Evolutionary conservation across 495 filamentous ascomycete genomes (phyloP), one percentile per base, ranked within the genome.

Genomic region (Hypoxylon lenormandii): DNA sequence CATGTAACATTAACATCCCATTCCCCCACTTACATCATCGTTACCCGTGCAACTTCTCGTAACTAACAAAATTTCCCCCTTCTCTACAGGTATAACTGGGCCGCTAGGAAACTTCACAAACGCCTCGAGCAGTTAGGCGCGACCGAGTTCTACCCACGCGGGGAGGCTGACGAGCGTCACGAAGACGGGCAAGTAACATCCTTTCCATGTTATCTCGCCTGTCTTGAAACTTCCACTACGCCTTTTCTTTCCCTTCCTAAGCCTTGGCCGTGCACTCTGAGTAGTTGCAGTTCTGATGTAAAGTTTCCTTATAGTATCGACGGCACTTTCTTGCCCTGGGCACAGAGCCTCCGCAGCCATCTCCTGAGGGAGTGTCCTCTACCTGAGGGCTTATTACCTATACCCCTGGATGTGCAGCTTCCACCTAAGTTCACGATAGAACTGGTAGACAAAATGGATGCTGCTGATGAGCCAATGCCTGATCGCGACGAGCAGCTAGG

Each of bases 91-190:
- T 98, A 93, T 80, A 98, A 98, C 80, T 96, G 91, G 89, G 93
- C 94, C 18, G 88, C 88, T 23, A 85, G 92, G 45, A 98, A 97
- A 80, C 80, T 99, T 26, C 87, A 92, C 75, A 94, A 92, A 72
- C 85, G 95, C 40, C 83, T 99, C 21, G 69, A 90, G 37, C 95
- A 98, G 76, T 84, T 99, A 5, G 93, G 95, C 0, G 96, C 92
- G 4, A 83, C 84, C 43, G 89, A 94, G 59, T 84, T 93, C 64
- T 90, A 89, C 69, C 86, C 86, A 19, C 82, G 88, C 42, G 94
- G 91, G 1, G 95, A 98, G 75, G 92, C 88, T 38, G 96, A 99
- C 75, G 93, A 97, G 64, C 91, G 94, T 72, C 91, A 97, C 85
- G 85, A 89, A 37, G 93, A 97, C 83, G 95, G 95, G 91, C 96